Evolutionary conservation across 306 rosid genomes (phyloP).

Genomic region (Elaeagnus macrophylla): DNA sequence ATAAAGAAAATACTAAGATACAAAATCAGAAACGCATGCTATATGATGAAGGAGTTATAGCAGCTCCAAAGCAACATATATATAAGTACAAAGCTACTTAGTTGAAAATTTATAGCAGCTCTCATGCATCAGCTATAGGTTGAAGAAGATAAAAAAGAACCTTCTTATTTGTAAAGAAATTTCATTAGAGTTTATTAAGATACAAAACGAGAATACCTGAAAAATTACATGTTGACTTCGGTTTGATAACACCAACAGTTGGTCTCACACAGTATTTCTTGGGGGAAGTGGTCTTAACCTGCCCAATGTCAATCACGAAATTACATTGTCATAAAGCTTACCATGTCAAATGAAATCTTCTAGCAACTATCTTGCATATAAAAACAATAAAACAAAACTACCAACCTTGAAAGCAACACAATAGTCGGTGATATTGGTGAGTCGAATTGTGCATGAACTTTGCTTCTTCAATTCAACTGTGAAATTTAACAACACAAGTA

Average conservation of each 20-base stretch:
- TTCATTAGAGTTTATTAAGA: background rate
- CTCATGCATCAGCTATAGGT: too few species aligned
- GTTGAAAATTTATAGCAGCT: too few species aligned
- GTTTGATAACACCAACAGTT: constrained; percentile 70
- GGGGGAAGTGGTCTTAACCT: constrained; percentile 96
- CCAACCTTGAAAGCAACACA: constrained; percentile 84
- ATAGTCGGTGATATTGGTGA: constrained; percentile 46
- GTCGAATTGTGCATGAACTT: constrained; percentile 60
- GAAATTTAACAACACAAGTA: constrained; percentile 12
- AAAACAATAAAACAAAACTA: constrained; percentile 7
- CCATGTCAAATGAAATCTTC: background rate
- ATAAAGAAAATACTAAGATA: too few species aligned
- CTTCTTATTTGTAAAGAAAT: background rate
- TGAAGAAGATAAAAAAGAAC: background rate
- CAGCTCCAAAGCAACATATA: too few species aligned
- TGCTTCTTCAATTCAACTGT: constrained; percentile 82
- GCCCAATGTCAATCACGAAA: constrained; percentile 14
- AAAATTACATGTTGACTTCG: constrained; percentile 58
- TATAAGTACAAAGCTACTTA: too few species aligned
- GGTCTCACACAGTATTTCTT: constrained; percentile 85
- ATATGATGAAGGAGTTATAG: too few species aligned
- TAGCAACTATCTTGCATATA: too few species aligned
- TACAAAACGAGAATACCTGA: constrained; percentile 39
- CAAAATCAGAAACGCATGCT: too few species aligned
- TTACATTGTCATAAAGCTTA: background rate